Conservation (phyloP, 805 yeast species). For the Cyberlindnera xishuangbannaensis region DNA sequence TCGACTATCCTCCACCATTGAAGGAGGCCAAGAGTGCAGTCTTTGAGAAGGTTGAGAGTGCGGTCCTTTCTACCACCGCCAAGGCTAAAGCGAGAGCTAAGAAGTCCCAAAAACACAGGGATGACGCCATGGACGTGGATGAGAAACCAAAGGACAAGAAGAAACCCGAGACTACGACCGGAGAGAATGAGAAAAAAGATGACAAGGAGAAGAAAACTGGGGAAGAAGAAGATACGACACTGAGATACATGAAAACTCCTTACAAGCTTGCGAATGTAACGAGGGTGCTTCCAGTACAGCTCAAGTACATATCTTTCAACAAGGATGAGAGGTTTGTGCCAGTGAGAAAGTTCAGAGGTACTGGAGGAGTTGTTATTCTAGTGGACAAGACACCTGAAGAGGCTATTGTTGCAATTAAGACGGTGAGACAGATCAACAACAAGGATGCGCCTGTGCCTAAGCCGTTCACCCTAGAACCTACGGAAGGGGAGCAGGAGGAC, state of each 20-base stretch:
- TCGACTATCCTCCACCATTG: slow-evolving; percentile 84
- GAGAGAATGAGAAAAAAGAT: slow-evolving; percentile 20
- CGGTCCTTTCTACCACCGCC: slow-evolving; percentile 89
- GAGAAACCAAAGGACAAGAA: slow-evolving; percentile 29
- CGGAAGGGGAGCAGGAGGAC: slow-evolving; percentile 12
- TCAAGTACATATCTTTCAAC: slow-evolving; percentile 72
- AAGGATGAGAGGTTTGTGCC: slow-evolving; percentile 78
- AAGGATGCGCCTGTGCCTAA: slow-evolving; percentile 72
- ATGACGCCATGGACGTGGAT: slow-evolving; percentile 42
- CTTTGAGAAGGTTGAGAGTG: slow-evolving; percentile 86
- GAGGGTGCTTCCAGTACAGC: slow-evolving; percentile 85
- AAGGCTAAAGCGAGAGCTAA: slow-evolving; percentile 92
- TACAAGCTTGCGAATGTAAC: slow-evolving; percentile 73
- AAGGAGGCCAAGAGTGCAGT: slow-evolving; percentile 76
- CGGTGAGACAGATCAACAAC: slow-evolving; percentile 72
- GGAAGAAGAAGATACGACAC: slow-evolving; percentile 28
- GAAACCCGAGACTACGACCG: slow-evolving; percentile 19
- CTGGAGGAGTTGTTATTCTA: slow-evolving; percentile 61
- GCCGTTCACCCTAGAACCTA: slow-evolving; percentile 50
- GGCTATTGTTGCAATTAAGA: slow-evolving; percentile 63
- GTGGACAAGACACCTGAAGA: slow-evolving; percentile 58
- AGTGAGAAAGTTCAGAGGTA: slow-evolving; percentile 67
- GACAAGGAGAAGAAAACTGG: slow-evolving; percentile 11
- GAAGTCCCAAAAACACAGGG: slow-evolving; percentile 48
- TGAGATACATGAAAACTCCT: slow-evolving; percentile 56